Evolutionary conservation across 2,329 filamentous ascomycete genomes (phyloP).

Genomic region (Cytospora leucostoma): DNA sequence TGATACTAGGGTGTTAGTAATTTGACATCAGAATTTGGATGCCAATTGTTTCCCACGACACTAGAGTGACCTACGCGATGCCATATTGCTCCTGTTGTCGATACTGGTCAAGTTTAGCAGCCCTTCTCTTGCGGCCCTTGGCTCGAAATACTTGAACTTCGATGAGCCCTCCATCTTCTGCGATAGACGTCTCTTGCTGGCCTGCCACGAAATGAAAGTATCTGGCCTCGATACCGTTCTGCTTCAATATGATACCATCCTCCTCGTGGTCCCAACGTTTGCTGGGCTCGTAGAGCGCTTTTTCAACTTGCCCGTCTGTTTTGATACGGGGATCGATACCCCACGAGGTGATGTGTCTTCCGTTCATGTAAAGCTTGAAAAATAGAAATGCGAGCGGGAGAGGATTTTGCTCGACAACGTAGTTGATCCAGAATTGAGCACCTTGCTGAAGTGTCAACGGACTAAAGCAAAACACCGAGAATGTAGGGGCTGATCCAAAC

Average conservation of each 20-base stretch:
- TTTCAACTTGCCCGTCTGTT: conserved; percentile 44
- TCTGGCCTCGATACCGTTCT: conserved; percentile 49
- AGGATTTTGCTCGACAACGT: conserved; percentile 42
- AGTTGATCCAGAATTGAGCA: conserved; percentile 55
- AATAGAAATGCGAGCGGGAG: conserved; percentile 46
- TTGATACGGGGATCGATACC: conserved; percentile 46
- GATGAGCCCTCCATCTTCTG: conserved; percentile 57
- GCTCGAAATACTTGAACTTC: conserved; percentile 56
- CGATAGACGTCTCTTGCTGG: conserved; percentile 41
- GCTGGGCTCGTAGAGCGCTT: conserved; percentile 52
- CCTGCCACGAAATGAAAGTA: conserved; percentile 52
- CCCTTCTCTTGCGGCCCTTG: conserved; percentile 46
- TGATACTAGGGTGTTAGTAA: background rate
- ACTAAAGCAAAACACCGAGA: background rate
- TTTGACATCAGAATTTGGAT: background rate
- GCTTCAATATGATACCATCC: conserved; percentile 37
- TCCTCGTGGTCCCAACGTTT: conserved; percentile 44
- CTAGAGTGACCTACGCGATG: conserved; percentile 49
- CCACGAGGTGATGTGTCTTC: conserved; percentile 53
- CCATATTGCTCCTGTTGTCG: conserved; percentile 53
- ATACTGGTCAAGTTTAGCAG: conserved; percentile 46
- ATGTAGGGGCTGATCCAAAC: conserved; percentile 36
- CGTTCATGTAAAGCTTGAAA: conserved; percentile 60
- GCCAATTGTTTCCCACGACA: background rate
- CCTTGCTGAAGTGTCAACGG: conserved; percentile 38